Evolutionary conservation across 1,284 basidiomycete species (phyloP).

Genomic region (Trichosporon sp.): DNA sequence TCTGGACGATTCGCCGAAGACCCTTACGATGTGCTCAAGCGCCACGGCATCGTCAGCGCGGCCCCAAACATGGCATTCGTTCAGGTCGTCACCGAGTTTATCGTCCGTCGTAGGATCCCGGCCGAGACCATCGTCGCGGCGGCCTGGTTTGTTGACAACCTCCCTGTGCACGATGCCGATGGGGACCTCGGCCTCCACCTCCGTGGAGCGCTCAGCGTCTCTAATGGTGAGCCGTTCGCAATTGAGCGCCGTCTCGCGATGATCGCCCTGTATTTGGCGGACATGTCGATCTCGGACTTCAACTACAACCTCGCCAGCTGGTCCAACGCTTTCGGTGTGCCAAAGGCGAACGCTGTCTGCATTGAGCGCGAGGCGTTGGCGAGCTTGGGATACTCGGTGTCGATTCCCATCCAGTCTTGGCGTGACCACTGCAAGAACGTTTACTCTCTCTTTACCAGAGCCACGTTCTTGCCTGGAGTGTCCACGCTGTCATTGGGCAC

Average conservation of each 20-base stretch:
- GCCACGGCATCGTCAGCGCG: slow-evolving; percentile 10
- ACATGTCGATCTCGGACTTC: slow-evolving; percentile 12
- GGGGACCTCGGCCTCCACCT: slow-evolving; percentile 6
- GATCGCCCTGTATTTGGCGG: slow-evolving; percentile 10
- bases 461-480: background rate
- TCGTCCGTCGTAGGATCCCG: slow-evolving; percentile 7
- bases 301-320: slow-evolving; percentile 7
- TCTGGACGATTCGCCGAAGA: slow-evolving; percentile 3
- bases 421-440: slow-evolving; percentile 15
- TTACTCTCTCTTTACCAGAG: slow-evolving; percentile 9
- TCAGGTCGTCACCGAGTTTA: slow-evolving; percentile 12
- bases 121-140: slow-evolving; percentile 17
- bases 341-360: background rate
- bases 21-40: slow-evolving; percentile 12
- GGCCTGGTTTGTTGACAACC: slow-evolving; percentile 16
- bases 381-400: slow-evolving; percentile 8
- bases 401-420: slow-evolving; percentile 12
- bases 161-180: slow-evolving; percentile 16
- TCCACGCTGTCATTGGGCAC: slow-evolving; percentile 6
- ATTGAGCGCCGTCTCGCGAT: slow-evolving; percentile 13
- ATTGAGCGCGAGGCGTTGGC: slow-evolving; percentile 10
- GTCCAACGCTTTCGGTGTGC: slow-evolving; percentile 5
- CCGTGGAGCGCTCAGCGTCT: background rate
- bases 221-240: slow-evolving; percentile 12
- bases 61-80: slow-evolving; percentile 8